Conservation (phyloP, 2,329 filamentous ascomycete species). For the Colletotrichum viniferum region DNA sequence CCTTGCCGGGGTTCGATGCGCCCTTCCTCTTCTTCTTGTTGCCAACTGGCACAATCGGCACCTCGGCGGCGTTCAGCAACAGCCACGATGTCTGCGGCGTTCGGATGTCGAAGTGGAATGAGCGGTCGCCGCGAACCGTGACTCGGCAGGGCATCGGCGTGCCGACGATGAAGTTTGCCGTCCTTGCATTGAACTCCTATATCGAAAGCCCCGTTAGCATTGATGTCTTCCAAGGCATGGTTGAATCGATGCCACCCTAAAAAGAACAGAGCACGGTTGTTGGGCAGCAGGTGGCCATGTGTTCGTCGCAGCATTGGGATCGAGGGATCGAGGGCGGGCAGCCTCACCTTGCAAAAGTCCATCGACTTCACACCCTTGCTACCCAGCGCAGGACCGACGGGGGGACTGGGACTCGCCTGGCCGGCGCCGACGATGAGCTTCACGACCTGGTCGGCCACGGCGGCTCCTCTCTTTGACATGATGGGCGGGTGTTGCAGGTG, state of each 20-base stretch:
- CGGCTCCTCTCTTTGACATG: constrained; percentile 58
- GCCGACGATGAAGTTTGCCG: constrained; percentile 79
- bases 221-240: constrained; percentile 13
- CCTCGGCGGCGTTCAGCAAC: constrained; percentile 81
- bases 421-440: constrained; percentile 98
- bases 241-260: not conserved
- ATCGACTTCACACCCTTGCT: constrained; percentile 99
- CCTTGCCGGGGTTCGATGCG: constrained; percentile 74
- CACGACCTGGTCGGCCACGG: constrained; percentile 74
- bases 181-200: constrained; percentile 96
- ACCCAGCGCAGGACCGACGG: constrained; percentile 93
- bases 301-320: not conserved
- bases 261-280: not conserved
- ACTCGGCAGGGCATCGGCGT: constrained; percentile 91
- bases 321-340: not conserved
- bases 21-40: constrained; percentile 83
- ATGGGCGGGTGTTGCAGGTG: constrained; percentile 22
- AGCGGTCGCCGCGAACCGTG: constrained; percentile 88
- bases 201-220: constrained; percentile 17
- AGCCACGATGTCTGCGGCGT: constrained; percentile 95
- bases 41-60: constrained; percentile 67
- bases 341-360: constrained; percentile 94
- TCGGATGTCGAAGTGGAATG: constrained; percentile 90
- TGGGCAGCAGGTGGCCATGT: constrained; percentile 18
- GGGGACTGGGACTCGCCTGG: constrained; percentile 91